phyloP scores from a whole-genome alignment of 768 basidiomycete species.

The Hericium coralloides region DNA sequence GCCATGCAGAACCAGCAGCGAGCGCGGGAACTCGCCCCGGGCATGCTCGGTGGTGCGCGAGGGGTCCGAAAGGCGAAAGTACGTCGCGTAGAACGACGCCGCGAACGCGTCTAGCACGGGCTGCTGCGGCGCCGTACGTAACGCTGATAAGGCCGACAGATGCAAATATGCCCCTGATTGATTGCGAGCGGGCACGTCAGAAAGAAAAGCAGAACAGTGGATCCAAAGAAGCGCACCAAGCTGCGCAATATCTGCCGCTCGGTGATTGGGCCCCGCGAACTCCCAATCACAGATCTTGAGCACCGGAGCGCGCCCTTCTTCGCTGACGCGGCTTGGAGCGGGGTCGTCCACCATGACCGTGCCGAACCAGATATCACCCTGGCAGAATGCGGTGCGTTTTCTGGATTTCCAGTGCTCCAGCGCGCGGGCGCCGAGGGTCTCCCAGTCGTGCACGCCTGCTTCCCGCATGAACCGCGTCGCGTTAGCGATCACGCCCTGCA shows the following conservation, averaged over 20 bases:
- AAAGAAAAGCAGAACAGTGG: not conserved
- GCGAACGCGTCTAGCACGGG: not conserved
- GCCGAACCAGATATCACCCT: conserved; percentile 13
- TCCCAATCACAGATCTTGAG: conserved; percentile 3
- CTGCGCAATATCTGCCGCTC: conserved; percentile 7
- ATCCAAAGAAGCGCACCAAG: conserved; percentile 4
- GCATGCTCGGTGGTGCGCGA: not conserved
- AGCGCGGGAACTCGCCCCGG: not conserved
- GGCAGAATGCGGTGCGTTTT: conserved; percentile 9
- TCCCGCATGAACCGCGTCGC: not conserved
- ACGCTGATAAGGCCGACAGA: not conserved
- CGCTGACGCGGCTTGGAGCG: not conserved
- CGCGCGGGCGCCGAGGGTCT: conserved; percentile 6
- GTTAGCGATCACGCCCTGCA: not conserved
- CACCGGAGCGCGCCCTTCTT: not conserved
- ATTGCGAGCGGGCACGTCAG: no score
- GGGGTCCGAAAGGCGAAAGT: not conserved
- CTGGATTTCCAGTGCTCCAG: conserved; percentile 9
- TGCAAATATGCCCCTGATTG: conserved; percentile 2
- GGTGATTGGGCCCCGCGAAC: conserved; percentile 8
- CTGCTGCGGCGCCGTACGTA: not conserved
- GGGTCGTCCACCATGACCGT: not conserved
- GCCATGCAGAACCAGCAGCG: not conserved
- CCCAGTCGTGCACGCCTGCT: conserved; percentile 12
- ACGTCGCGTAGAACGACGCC: not conserved